Conservation (phyloP, 306 rosid genomes). For the Vigna nakashimae region DNA sequence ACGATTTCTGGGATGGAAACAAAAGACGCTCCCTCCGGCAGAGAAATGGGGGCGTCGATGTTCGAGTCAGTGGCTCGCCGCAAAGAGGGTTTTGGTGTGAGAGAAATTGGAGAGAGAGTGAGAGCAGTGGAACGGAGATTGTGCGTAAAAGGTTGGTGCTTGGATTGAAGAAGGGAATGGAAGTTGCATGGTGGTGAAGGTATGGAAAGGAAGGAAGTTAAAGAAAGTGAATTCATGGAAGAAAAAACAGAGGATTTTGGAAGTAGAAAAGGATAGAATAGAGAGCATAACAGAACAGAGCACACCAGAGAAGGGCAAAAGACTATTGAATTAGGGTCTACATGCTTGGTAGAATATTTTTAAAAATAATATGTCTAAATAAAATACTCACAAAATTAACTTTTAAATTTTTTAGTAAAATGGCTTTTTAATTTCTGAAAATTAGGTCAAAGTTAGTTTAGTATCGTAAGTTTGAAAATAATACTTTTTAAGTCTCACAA, state of each 20-base stretch:
- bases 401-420: too few species aligned
- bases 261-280: not conserved
- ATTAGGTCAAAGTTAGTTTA: too few species aligned
- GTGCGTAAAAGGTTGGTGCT: constrained; percentile 28
- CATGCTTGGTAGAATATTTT: too few species aligned
- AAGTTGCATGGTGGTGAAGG: constrained; percentile 45
- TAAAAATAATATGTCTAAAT: too few species aligned
- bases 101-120: constrained; percentile 31
- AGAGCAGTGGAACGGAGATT: not conserved
- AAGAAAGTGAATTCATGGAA: constrained; percentile 69
- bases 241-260: not conserved
- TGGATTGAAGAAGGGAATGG: constrained; percentile 46
- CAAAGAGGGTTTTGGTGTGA: constrained; percentile 34
- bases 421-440: too few species aligned
- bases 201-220: constrained; percentile 45
- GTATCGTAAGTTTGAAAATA: too few species aligned
- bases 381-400: too few species aligned
- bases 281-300: too few species aligned
- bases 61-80: constrained; percentile 43
- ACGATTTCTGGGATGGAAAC: constrained; percentile 62
- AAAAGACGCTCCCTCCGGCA: constrained; percentile 62
- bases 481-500: too few species aligned
- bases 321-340: too few species aligned
- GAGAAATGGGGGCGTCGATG: constrained; percentile 52
- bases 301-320: too few species aligned